Evolutionary conservation across 2,329 filamentous ascomycete genomes (phyloP), one percentile per base, ranked within the genome.

Genomic region (Colletotrichum tropicicola): DNA sequence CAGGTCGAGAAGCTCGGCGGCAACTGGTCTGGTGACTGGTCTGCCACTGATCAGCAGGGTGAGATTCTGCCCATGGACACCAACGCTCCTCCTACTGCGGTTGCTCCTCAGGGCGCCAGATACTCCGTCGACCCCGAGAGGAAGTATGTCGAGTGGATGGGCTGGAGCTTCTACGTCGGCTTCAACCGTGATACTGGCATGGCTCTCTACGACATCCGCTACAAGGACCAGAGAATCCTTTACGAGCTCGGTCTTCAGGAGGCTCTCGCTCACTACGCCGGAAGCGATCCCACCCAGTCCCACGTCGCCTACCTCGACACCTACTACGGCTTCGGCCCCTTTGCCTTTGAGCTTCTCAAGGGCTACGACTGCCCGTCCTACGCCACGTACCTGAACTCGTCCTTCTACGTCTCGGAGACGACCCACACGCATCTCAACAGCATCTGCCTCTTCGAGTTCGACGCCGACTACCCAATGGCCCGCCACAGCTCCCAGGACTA

Each of bases 221-320:
- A 82, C 76, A 84, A 86, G 68, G 84, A 83, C n/a, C 78, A 86
- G 63, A 76, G 84, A 6, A 72, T 89, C 6, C 74, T 88, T 10
- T 88, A 87, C 60, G 85, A 88, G 68, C 75, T 89, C 2, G 80
- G 81, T 3, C 73, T 88, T 0, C 83, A 88, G 70, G 85, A 88
- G 71, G 85, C 85, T 0, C 72, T 87, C 19, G 88, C 91, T 0
- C 89, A 89, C 0, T 92, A 92, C 67, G 89, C 81, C 2, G 90
- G 82, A 5, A 78, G 77, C 43, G 82, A 86, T 51, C 84, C 83
- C 0, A 71, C 80, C 2, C 79, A 87, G 72, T 88, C 89, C 55
- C 56, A 59, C 17, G 81, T 79, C 0, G 73, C 79, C 0, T 86
- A 83, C 60, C 74, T 85, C 3, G 84, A 86, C 61, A 76, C 74